Evolutionary conservation across 2,329 filamentous ascomycete genomes (phyloP).

Genomic region (Cercospora brassicicola): DNA sequence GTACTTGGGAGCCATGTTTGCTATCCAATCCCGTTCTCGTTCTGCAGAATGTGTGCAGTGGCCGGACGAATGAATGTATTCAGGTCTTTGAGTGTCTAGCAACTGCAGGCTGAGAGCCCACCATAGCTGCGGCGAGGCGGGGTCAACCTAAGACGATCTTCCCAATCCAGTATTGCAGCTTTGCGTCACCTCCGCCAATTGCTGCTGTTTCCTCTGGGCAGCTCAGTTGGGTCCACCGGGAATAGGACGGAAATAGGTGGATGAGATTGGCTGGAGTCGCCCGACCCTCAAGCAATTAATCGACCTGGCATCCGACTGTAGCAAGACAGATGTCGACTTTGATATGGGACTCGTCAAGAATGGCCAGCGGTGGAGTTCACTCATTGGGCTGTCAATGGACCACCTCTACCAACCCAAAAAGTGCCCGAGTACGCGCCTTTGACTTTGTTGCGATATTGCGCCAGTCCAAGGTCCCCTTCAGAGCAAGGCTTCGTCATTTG

Average conservation of each 20-base stretch:
- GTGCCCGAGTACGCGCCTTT: conserved; percentile 22
- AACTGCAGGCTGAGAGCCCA: neutral
- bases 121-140: neutral
- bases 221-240: neutral
- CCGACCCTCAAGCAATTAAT: neutral
- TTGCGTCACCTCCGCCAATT: neutral
- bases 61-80: neutral
- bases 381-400: neutral
- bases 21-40: neutral
- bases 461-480: conserved; percentile 24
- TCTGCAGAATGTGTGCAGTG: neutral
- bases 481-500: conserved; percentile 26
- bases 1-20: conserved; percentile 8
- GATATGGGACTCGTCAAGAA: neutral
- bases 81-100: neutral
- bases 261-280: neutral
- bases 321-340: neutral
- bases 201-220: neutral
- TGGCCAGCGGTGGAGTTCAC: neutral
- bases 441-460: conserved; percentile 22
- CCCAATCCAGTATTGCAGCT: neutral
- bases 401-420: conserved; percentile 1
- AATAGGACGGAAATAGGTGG: neutral
- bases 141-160: neutral
- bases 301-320: neutral